Conservation (phyloP, 2,329 filamentous ascomycete genomes). For the Pyrenophora seminiperda region DNA sequence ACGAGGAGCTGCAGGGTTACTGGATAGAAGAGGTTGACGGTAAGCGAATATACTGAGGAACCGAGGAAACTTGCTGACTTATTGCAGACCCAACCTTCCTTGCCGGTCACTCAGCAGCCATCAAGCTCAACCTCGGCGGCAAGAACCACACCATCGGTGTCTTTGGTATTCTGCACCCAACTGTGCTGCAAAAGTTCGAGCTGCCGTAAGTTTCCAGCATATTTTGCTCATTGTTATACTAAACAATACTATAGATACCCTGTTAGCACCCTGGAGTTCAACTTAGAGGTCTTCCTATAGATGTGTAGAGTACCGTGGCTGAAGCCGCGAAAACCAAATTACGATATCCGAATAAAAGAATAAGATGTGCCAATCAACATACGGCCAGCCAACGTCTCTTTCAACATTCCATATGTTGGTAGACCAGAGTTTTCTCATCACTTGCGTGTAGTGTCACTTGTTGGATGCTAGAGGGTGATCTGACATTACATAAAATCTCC, state of each 20-base stretch:
- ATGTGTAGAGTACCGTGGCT: background rate
- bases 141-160: slow-evolving; percentile 80
- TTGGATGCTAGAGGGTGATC: too few relatives aligned
- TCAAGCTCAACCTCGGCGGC: slow-evolving; percentile 75
- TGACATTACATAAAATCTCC: too few relatives aligned
- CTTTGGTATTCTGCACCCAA: slow-evolving; percentile 93
- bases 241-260: slow-evolving; percentile 66
- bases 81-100: slow-evolving; percentile 81
- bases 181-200: slow-evolving; percentile 91
- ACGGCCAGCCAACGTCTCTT: too few relatives aligned
- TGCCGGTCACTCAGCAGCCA: slow-evolving; percentile 82
- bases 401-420: too few relatives aligned
- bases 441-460: too few relatives aligned
- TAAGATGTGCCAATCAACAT: too few relatives aligned
- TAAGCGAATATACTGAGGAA: slow-evolving; percentile 42
- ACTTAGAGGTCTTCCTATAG: slow-evolving; percentile 88
- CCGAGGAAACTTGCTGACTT: slow-evolving; percentile 11
- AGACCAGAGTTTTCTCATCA: too few relatives aligned
- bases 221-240: slow-evolving; percentile 17
- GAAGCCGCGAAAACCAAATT: too few relatives aligned
- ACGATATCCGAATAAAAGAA: too few relatives aligned
- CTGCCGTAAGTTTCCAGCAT: slow-evolving; percentile 64
- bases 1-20: slow-evolving; percentile 71
- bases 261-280: slow-evolving; percentile 91
- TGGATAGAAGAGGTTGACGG: slow-evolving; percentile 92